phyloP scores from a whole-genome alignment of 805 yeast species.

The Pichia nakasei region DNA sequence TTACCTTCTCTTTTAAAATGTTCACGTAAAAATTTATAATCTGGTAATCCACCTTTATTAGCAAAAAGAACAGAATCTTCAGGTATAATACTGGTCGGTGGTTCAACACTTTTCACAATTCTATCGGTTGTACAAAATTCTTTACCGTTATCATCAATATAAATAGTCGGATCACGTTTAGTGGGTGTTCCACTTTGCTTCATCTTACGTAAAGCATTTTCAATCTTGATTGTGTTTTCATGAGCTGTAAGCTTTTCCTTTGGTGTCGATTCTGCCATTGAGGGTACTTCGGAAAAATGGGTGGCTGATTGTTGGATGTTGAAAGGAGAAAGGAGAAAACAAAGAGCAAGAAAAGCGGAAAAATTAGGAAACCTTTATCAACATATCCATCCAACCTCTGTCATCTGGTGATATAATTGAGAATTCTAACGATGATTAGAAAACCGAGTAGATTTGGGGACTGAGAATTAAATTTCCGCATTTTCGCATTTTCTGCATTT shows the following conservation, averaged over 20 bases:
- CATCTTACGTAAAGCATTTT: conserved; percentile 26
- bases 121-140: conserved; percentile 48
- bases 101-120: conserved; percentile 45
- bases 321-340: background rate
- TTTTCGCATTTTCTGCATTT: too few species aligned
- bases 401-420: too few species aligned
- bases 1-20: conserved; percentile 82
- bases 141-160: conserved; percentile 52
- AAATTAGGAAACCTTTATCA: too few species aligned
- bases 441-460: too few species aligned
- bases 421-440: too few species aligned
- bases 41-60: conserved; percentile 55
- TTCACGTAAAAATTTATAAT: conserved; percentile 57
- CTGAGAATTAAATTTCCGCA: too few species aligned
- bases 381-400: too few species aligned
- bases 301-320: too few species aligned
- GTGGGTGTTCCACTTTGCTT: conserved; percentile 1
- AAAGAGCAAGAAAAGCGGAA: background rate
- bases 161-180: conserved; percentile 31
- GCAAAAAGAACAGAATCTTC: conserved; percentile 58
- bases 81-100: conserved; percentile 62
- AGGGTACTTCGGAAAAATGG: too few species aligned
- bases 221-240: conserved; percentile 47
- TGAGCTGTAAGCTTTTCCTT: conserved; percentile 20
- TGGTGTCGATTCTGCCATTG: conserved; percentile 5